Percentiles rank a stretch among this genome's conserved stretches.
phyloP scores from a whole-genome alignment of 2,329 filamentous ascomycete species.

The Thelonectria discophora region DNA sequence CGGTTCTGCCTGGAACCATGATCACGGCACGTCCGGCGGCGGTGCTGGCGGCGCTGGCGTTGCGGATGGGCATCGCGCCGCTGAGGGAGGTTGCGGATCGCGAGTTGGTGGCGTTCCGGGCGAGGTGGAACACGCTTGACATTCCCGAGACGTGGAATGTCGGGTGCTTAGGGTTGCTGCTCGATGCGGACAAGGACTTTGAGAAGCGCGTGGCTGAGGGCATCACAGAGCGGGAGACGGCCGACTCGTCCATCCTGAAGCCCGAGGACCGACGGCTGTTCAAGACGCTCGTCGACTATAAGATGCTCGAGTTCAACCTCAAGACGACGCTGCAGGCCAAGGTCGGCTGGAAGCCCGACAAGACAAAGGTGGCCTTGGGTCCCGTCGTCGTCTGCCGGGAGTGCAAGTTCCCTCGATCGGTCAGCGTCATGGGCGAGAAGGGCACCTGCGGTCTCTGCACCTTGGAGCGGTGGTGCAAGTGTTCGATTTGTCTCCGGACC shows the following conservation, averaged over 20 bases:
- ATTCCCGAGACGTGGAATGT: constrained; percentile 61
- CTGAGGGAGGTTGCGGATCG: constrained; percentile 51
- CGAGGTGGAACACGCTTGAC: constrained; percentile 57
- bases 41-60: constrained; percentile 56
- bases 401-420: constrained; percentile 57
- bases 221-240: constrained; percentile 23
- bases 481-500: constrained; percentile 29
- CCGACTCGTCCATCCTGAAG: constrained; percentile 44
- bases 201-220: constrained; percentile 40
- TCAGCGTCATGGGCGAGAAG: constrained; percentile 56
- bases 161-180: constrained; percentile 55
- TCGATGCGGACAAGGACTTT: constrained; percentile 55
- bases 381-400: constrained; percentile 51
- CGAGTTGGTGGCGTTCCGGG: constrained; percentile 52
- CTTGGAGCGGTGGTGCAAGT: constrained; percentile 30
- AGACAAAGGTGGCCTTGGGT: constrained; percentile 54
- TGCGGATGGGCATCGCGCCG: constrained; percentile 57
- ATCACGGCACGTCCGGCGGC: constrained; percentile 55
- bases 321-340: constrained; percentile 53
- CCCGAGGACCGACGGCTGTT: constrained; percentile 53
- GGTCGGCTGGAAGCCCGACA: constrained; percentile 57
- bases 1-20: constrained; percentile 58
- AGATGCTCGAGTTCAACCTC: constrained; percentile 57
- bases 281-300: constrained; percentile 55
- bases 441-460: constrained; percentile 55